Conservation (phyloP, 2,329 filamentous ascomycete species). For the Pestalotiopsis sp. region DNA sequence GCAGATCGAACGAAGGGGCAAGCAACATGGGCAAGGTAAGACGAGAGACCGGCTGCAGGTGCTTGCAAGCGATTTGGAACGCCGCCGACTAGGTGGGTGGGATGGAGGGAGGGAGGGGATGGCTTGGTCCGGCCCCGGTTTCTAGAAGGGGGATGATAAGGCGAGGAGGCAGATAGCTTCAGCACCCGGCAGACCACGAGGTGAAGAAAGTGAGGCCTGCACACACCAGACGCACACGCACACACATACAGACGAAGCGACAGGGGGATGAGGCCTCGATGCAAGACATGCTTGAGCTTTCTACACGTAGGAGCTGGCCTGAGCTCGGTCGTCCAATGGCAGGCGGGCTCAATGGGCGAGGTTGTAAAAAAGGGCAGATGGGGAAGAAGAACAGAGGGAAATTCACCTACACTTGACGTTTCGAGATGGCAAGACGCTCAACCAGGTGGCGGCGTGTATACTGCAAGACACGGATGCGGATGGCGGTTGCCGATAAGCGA, state of each 20-base stretch:
- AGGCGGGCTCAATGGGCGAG: background rate
- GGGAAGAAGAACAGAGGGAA: conserved; percentile 23
- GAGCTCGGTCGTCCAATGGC: background rate
- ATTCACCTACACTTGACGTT: conserved; percentile 47
- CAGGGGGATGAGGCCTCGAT: background rate
- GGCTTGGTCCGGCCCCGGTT: background rate
- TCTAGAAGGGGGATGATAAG: background rate
- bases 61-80: background rate
- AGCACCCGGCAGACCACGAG: background rate
- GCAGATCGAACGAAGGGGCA: background rate
- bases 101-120: conserved; percentile 1
- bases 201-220: background rate
- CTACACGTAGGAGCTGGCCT: background rate
- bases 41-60: background rate
- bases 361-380: background rate
- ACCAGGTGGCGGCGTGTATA: conserved; percentile 18
- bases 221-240: background rate
- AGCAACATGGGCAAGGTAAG: background rate
- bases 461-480: conserved; percentile 17
- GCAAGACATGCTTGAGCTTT: background rate
- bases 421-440: conserved; percentile 37
- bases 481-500: background rate
- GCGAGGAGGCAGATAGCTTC: background rate
- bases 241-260: background rate
- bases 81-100: conserved; percentile 23